phyloP scores from a whole-genome alignment of 73 alveolate genomes.

The Paramecium octaurelia region DNA sequence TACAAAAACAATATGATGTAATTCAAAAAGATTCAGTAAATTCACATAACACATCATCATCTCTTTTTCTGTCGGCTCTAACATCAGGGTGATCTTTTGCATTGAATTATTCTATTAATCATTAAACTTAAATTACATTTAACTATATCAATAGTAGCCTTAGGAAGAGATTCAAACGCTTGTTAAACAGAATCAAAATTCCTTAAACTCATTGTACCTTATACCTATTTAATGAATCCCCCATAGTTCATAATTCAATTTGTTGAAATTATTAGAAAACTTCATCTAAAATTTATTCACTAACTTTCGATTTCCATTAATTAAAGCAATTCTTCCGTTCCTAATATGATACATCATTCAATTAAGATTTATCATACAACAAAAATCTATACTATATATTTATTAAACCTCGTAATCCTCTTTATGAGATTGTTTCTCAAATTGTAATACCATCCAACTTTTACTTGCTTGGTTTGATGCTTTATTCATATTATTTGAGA shows the following conservation, averaged over 20 bases:
- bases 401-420: constrained; percentile 93
- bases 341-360: constrained; percentile 74
- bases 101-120: constrained; percentile 62
- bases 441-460: constrained; percentile 61
- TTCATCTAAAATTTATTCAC: constrained; percentile 73
- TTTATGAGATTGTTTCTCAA: constrained; percentile 74
- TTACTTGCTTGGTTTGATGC: background rate
- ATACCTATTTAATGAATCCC: constrained; percentile 85
- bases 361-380: constrained; percentile 84
- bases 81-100: constrained; percentile 88
- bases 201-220: constrained; percentile 87
- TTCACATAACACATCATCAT: constrained; percentile 80
- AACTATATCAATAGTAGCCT: constrained; percentile 66
- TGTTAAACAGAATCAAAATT: constrained; percentile 50
- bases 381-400: constrained; percentile 85
- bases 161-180: constrained; percentile 73
- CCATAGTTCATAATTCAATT: constrained; percentile 86
- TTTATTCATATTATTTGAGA: background rate
- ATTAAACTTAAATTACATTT: constrained; percentile 59
- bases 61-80: constrained; percentile 70
- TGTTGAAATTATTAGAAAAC: constrained; percentile 76
- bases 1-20: constrained; percentile 71
- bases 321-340: constrained; percentile 84
- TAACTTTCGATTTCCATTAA: constrained; percentile 77
- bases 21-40: constrained; percentile 82